Evolutionary conservation across 2,329 filamentous ascomycete species (phyloP).

Genomic region (Huntiella decipiens): DNA sequence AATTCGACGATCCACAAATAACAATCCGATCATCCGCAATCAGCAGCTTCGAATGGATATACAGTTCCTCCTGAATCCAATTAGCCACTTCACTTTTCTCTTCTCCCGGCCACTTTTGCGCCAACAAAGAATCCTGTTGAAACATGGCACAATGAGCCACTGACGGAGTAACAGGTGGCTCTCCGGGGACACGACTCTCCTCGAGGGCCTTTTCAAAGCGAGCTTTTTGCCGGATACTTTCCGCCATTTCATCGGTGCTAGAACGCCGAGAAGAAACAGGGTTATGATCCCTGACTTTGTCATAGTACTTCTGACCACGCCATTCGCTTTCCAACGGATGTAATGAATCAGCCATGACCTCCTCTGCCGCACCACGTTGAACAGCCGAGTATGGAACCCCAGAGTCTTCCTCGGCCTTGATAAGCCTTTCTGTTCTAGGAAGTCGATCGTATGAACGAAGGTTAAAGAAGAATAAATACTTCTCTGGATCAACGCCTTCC

Average conservation of each 20-base stretch:
- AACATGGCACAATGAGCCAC: slow-evolving; percentile 67
- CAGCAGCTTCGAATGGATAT: slow-evolving; percentile 80
- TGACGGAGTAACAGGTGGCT: slow-evolving; percentile 19
- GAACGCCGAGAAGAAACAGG: slow-evolving; percentile 29
- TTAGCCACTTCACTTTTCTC: slow-evolving; percentile 61
- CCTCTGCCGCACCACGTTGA: slow-evolving; percentile 72
- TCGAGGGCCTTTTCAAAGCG: slow-evolving; percentile 19
- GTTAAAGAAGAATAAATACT: slow-evolving; percentile 90
- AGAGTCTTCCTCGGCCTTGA: slow-evolving; percentile 58
- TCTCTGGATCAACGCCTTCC: slow-evolving; percentile 53
- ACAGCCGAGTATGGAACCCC: slow-evolving; percentile 73
- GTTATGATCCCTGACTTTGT: slow-evolving; percentile 8
- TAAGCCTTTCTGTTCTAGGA: slow-evolving; percentile 58
- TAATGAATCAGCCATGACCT: slow-evolving; percentile 48
- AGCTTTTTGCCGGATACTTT: slow-evolving; percentile 25
- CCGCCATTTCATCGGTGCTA: slow-evolving; percentile 26
- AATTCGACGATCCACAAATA: slow-evolving; percentile 71
- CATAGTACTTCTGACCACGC: slow-evolving; percentile 23
- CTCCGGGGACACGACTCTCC: slow-evolving; percentile 11
- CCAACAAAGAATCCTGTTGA: slow-evolving; percentile 31
- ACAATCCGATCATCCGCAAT: slow-evolving; percentile 76
- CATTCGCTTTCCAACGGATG: slow-evolving; percentile 53
- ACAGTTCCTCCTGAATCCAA: slow-evolving; percentile 90
- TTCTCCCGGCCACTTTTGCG: slow-evolving; percentile 65
- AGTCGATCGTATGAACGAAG: slow-evolving; percentile 81